A percentile compares a stretch with the other conserved stretches of the same genome.
Conservation (phyloP, 2,329 filamentous ascomycete species). For the Aureobasidium mangrovei region DNA sequence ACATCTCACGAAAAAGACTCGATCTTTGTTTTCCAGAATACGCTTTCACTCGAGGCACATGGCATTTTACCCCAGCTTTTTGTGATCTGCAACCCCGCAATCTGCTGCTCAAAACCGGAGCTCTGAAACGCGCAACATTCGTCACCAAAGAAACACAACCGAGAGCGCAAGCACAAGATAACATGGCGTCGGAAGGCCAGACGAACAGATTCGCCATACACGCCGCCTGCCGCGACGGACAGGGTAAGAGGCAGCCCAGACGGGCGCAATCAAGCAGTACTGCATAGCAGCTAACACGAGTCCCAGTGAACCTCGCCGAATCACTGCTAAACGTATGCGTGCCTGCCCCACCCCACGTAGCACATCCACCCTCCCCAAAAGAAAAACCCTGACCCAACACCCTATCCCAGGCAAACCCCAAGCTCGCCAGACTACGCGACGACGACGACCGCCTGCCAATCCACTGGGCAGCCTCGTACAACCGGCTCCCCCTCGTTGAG, state of each 20-base stretch:
- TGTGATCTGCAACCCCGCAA: too few relatives aligned
- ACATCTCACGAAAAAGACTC: too few relatives aligned
- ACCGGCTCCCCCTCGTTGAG: constrained; percentile 64
- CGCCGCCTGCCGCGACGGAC: constrained; percentile 76
- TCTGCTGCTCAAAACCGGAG: too few relatives aligned
- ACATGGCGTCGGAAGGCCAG: constrained; percentile 18
- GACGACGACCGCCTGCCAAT: constrained; percentile 83
- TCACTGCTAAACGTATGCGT: constrained; percentile 56
- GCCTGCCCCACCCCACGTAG: constrained; percentile 16
- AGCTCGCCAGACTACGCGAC: constrained; percentile 64
- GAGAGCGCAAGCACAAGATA: too few relatives aligned
- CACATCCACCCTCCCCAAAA: background rate
- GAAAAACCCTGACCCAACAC: background rate
- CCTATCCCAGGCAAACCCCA: constrained; percentile 59
- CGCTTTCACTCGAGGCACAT: too few relatives aligned
- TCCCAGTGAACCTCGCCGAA: constrained; percentile 59
- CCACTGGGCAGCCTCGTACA: constrained; percentile 89
- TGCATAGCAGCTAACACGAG: constrained; percentile 10
- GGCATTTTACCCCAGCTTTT: too few relatives aligned
- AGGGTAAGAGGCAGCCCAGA: constrained; percentile 47
- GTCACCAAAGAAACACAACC: too few relatives aligned
- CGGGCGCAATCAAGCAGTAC: background rate
- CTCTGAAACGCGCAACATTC: too few relatives aligned
- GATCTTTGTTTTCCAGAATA: too few relatives aligned
- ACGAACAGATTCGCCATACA: constrained; percentile 73